phyloP scores from a whole-genome alignment of 139 green algal species.

The Penium margaritaceum region DNA sequence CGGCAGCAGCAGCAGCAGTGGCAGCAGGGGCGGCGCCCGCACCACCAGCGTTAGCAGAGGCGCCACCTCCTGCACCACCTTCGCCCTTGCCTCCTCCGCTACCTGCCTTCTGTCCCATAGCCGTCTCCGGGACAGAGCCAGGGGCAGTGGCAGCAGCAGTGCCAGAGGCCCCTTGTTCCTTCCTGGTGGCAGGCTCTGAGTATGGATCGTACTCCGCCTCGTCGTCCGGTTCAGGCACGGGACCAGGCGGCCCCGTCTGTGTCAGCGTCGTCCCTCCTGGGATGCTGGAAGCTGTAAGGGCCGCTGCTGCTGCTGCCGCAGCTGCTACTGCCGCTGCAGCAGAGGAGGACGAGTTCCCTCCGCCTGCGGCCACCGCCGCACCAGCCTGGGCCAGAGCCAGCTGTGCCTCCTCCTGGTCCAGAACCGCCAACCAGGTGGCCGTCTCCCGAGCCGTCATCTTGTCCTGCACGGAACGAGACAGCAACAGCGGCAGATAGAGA shows the following conservation, averaged over 20 bases:
- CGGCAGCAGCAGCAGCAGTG: not conserved
- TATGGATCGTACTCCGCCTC: slow-evolving; percentile 14
- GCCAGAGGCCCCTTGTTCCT: not conserved
- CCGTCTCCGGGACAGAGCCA: not conserved
- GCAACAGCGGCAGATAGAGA: too few relatives aligned
- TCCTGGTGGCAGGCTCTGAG: not conserved
- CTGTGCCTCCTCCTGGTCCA: slow-evolving; percentile 32
- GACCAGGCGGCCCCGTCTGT: too few relatives aligned
- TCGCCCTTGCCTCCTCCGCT: not conserved
- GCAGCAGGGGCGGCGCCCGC: not conserved
- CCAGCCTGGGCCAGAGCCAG: not conserved
- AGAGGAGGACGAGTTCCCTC: too few relatives aligned
- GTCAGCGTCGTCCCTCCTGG: too few relatives aligned
- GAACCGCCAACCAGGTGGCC: slow-evolving; percentile 44
- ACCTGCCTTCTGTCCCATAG: not conserved
- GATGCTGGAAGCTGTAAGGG: too few relatives aligned
- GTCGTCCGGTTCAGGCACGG: too few relatives aligned
- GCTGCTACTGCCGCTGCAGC: too few relatives aligned
- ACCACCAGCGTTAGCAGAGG: not conserved
- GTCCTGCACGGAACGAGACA: slow-evolving; percentile 42
- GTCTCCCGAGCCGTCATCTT: slow-evolving; percentile 47
- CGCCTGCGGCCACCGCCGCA: too few relatives aligned
- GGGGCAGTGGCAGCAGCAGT: not conserved
- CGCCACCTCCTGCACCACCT: not conserved
- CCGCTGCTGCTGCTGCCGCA: too few relatives aligned